Evolutionary conservation across 2,329 filamentous ascomycete genomes (phyloP).

Genomic region (Hortaea sp.): DNA sequence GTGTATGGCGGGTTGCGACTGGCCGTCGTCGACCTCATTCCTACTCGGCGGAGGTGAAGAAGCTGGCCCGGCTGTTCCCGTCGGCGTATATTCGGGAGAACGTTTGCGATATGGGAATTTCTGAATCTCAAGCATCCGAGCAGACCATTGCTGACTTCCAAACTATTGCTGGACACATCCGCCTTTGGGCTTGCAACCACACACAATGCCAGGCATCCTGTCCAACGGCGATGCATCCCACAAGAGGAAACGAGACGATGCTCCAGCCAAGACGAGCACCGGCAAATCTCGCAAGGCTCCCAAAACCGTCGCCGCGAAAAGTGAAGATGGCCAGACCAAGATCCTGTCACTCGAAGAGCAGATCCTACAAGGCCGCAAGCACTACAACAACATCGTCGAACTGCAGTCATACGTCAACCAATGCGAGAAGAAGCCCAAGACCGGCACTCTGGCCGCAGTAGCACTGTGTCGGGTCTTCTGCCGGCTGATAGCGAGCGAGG

Average conservation of each 20-base stretch:
- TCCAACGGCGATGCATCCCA: conserved; percentile 20
- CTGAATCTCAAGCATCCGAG: too few relatives aligned
- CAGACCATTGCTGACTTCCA: too few relatives aligned
- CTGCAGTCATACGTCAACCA: conserved; percentile 49
- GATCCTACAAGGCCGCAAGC: conserved; percentile 73
- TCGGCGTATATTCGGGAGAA: too few relatives aligned
- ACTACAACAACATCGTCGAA: conserved; percentile 82
- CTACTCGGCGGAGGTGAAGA: neutral
- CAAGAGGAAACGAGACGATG: conserved; percentile 34
- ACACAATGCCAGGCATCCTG: conserved; percentile 27
- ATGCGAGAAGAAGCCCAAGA: conserved; percentile 45
- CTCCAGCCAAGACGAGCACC: conserved; percentile 13
- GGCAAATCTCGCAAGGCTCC: conserved; percentile 26
- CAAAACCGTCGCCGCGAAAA: conserved; percentile 21
- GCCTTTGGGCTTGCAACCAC: too few relatives aligned
- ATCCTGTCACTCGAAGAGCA: conserved; percentile 69
- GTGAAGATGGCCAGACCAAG: conserved; percentile 47
- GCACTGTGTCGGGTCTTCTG: conserved; percentile 81
- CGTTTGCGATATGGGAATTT: too few relatives aligned
- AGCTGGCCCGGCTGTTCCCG: neutral
- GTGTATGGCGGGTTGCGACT: neutral
- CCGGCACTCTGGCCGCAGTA: conserved; percentile 52
- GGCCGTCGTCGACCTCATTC: too few relatives aligned
- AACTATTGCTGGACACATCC: too few relatives aligned
- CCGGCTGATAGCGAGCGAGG: conserved; percentile 64